These are phyloP conservation scores for Avena eriantha DNA, from an alignment of 176 grass and related monocot species.

Conservation along the genomic window DNA sequence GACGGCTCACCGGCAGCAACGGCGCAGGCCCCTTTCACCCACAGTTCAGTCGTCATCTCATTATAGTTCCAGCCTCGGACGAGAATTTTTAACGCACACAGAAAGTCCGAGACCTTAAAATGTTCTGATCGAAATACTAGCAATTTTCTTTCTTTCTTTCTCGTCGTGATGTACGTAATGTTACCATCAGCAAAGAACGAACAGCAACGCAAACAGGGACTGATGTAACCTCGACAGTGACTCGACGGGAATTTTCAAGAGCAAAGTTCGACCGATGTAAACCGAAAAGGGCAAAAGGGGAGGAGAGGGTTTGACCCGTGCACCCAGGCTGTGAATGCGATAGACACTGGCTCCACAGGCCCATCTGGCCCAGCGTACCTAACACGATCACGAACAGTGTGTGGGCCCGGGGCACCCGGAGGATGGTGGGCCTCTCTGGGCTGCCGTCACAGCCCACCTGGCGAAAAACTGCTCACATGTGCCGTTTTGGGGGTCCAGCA, in stretches of 20 bases:
- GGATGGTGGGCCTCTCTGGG: constrained; percentile 35
- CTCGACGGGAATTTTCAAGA: not conserved
- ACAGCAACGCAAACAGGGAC: not conserved
- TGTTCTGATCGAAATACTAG: not conserved
- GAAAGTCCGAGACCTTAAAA: not conserved
- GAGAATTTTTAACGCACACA: not conserved
- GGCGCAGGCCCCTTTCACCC: not conserved
- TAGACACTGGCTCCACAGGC: constrained; percentile 36
- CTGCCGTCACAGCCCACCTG: constrained; percentile 45
- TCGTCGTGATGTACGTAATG: constrained; percentile 11
- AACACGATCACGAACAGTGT: constrained; percentile 17
- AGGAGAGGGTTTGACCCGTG: constrained; percentile 49
- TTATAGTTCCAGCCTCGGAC: not conserved
- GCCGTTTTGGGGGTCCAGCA: constrained; percentile 22
- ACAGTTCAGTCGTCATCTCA: no score
- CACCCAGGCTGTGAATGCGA: constrained; percentile 53
- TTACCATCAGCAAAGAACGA: constrained; percentile 21
- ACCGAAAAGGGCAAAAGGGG: not conserved
- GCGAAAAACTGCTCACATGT: not conserved
- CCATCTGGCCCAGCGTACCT: constrained; percentile 52
- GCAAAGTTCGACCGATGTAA: constrained; percentile 4
- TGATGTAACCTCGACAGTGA: not conserved
- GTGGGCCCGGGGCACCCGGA: not conserved
- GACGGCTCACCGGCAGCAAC: not conserved
- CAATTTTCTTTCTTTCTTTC: not conserved